These are phyloP conservation scores for Dalbergia oliveri DNA, from an alignment of 306 rosid genomes.

Conservation along the genomic window DNA sequence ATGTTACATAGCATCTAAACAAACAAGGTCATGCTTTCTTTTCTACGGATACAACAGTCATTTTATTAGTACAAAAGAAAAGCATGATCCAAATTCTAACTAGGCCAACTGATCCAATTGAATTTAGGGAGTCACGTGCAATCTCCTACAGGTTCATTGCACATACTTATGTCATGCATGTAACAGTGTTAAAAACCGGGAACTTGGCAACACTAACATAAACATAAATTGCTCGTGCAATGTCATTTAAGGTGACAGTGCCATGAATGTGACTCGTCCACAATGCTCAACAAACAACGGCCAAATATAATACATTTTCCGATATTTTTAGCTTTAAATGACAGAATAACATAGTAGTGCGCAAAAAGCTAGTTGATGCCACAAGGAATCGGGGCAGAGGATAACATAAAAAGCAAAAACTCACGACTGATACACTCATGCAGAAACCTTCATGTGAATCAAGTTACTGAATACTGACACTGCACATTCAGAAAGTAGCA, in stretches of 20 bases:
- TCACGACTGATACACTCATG: not conserved
- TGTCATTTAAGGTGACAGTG: conserved; percentile 27
- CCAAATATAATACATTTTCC: conserved; percentile 25
- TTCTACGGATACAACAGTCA: too few relatives aligned
- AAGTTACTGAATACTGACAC: conserved; percentile 12
- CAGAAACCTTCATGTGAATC: conserved; percentile 35
- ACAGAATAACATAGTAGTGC: conserved; percentile 34
- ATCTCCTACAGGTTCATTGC: conserved; percentile 41
- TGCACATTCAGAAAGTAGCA: not conserved
- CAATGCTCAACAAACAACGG: conserved; percentile 37
- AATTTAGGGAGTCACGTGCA: conserved; percentile 43
- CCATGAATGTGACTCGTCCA: conserved; percentile 40
- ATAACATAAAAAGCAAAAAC: conserved; percentile 43
- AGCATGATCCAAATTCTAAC: not conserved
- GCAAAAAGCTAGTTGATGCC: conserved; percentile 31
- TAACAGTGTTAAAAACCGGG: conserved; percentile 37
- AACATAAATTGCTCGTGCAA: conserved; percentile 7
- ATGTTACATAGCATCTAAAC: not conserved
- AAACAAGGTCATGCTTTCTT: conserved; percentile 7
- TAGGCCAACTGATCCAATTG: conserved; percentile 30
- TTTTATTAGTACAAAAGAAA: not conserved
- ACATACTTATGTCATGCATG: conserved; percentile 17
- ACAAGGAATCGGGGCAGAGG: conserved; percentile 9
- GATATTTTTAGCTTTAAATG: conserved; percentile 38
- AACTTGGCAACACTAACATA: not conserved